Base-by-base conservation (phyloP, 192 early-diverging fungal genomes). In the Rhizoclosmatium sp. region DNA sequence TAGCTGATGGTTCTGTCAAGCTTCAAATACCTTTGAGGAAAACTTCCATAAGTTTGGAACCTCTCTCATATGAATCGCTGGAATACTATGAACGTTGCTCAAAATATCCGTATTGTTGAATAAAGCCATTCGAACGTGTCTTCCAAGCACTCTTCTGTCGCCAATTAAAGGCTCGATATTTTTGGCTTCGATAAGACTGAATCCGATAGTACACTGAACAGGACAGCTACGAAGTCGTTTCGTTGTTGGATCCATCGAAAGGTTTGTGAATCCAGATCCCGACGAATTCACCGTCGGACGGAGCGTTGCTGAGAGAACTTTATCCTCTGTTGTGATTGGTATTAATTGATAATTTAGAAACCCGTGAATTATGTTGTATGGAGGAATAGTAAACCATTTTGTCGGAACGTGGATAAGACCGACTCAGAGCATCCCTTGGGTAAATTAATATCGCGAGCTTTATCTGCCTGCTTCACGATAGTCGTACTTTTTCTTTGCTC, bases 51-150 rank as follows among this genome's bases (percentile, higher is more conserved):
- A 47, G 47, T 75, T 66, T 4, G 66, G 62, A 44, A 74, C 40
- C 21, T 87, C 85, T 23, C 23, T 67, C 1, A 75, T 21, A 31
- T 81, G 41, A 9, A 75, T 72, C 2, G 84, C 88, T 14, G 82
- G 82, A 31, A 89, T 71, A 16, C 71, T 64, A 65, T 89, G 88
- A 41, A 89, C 84, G 69, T 89, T 89, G 79, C 86, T 84, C 16
- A 85, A 51, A 47, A 89, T 71, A 16, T 69, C 41, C 3, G 72
- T 61, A 46, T 82, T 82, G 69, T 86, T 82, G 65, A 87, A 87
- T 16, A 89, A 69, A 2, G 86, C 82, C 82, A 89, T 86, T 49
- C 86, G 81, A 48, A 87, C 82, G 14, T 82, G 78, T 54, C 86
- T 80, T 2, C 86, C 86, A 44, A 85, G 58, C 16, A 89, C 67